These are phyloP conservation scores for Isatis lusitanica DNA, from an alignment of 441 rosid species.

Conservation along the genomic window DNA sequence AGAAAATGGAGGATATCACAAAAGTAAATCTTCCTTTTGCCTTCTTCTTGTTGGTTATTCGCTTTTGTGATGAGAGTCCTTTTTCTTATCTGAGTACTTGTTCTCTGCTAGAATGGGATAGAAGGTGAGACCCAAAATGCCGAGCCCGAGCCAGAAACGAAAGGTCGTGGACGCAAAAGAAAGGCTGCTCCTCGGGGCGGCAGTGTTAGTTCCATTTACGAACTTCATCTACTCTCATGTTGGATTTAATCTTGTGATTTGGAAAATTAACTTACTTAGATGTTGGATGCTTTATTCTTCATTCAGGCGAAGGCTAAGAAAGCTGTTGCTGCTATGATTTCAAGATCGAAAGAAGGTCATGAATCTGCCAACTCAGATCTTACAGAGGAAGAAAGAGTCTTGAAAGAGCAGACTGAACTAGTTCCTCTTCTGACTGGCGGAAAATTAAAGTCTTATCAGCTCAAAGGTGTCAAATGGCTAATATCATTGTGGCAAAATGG, in stretches of 20 bases:
- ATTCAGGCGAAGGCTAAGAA: conserved; percentile 74
- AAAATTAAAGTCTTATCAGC: conserved; percentile 81
- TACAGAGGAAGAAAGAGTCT: conserved; percentile 74
- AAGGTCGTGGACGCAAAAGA: conserved; percentile 74
- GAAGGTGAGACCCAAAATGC: conserved; percentile 49
- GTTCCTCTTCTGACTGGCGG: conserved; percentile 92
- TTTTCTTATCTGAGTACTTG: conserved; percentile 24
- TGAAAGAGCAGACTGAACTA: conserved; percentile 81
- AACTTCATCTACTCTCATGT: conserved; percentile 19
- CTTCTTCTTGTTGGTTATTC: conserved; percentile 17
- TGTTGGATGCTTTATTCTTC: neutral
- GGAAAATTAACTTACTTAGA: neutral
- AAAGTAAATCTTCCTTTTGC: conserved; percentile 40
- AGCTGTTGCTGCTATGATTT: conserved; percentile 95
- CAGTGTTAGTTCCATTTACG: conserved; percentile 46
- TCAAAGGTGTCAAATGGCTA: conserved; percentile 96
- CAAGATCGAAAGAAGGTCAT: conserved; percentile 65
- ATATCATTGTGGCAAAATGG: conserved; percentile 98
- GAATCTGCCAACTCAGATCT: conserved; percentile 48
- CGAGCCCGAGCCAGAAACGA: conserved; percentile 47
- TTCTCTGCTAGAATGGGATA: conserved; percentile 51
- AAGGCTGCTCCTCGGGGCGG: conserved; percentile 63
- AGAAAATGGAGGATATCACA: conserved; percentile 88
- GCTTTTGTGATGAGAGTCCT: neutral
- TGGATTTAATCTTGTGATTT: neutral